Conservation (phyloP, 2,329 filamentous ascomycete species). For the Ophiostoma sp. region DNA sequence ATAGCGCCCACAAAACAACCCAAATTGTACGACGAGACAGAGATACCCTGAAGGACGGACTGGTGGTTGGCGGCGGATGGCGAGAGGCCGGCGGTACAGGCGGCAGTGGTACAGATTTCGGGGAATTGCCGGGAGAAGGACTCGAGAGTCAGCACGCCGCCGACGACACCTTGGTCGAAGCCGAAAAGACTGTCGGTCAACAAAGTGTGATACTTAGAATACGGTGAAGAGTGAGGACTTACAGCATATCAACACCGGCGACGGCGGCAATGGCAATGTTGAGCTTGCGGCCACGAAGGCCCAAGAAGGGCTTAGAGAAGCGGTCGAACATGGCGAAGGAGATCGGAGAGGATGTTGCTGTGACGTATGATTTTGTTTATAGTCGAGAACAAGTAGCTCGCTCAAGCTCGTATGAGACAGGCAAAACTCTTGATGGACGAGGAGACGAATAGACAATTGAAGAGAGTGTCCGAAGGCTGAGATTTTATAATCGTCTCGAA, state of each 20-base stretch:
- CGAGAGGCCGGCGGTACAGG: background rate
- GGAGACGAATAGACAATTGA: no score
- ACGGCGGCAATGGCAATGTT: conserved; percentile 12
- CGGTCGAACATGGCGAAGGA: background rate
- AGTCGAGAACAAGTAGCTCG: background rate
- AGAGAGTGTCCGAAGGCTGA: no score
- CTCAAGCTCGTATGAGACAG: background rate
- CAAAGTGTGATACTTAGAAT: no score
- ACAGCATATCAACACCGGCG: conserved; percentile 7
- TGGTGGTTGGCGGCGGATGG: background rate
- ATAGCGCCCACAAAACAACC: conserved; percentile 37
- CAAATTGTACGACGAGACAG: conserved; percentile 39
- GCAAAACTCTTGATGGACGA: no score
- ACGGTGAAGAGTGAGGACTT: no score
- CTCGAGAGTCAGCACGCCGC: background rate
- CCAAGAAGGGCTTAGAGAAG: background rate
- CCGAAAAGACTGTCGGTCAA: background rate
- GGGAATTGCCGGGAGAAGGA: background rate
- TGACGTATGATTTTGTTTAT: background rate
- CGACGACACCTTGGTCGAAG: conserved; percentile 10
- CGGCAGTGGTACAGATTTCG: background rate
- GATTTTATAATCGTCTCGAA: no score
- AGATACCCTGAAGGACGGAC: conserved; percentile 40
- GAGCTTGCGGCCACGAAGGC: conserved; percentile 3
- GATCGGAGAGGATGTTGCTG: background rate